phyloP scores from a whole-genome alignment of 345 rosid genomes.

The Sonneratia alba region DNA sequence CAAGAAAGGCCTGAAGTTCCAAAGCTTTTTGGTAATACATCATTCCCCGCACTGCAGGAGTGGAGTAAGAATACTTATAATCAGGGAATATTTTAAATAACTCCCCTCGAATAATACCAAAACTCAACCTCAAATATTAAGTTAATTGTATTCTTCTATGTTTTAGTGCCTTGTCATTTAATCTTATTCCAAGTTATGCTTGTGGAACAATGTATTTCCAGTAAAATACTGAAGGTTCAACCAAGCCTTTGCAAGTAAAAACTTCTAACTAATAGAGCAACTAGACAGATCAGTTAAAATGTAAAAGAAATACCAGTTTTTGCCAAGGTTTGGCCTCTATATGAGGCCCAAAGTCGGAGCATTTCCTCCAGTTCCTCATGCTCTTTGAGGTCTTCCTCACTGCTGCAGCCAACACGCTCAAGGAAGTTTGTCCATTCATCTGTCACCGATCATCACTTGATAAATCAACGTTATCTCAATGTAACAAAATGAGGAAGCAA shows the following conservation, averaged over 20 bases:
- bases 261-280: neutral
- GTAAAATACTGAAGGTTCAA: neutral
- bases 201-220: too few relatives aligned
- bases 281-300: too few relatives aligned
- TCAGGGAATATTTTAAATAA: neutral
- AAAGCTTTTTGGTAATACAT: slow-evolving; percentile 96
- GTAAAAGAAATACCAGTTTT: slow-evolving; percentile 59
- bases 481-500: neutral
- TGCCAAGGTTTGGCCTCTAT: slow-evolving; percentile 92
- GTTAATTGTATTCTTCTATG: neutral
- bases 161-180: neutral
- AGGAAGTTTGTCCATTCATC: slow-evolving; percentile 98
- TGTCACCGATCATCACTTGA: slow-evolving; percentile 11
- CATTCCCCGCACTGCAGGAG: slow-evolving; percentile 89
- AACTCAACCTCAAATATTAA: neutral
- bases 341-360: slow-evolving; percentile 96
- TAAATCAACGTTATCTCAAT: neutral
- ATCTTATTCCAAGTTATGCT: too few relatives aligned
- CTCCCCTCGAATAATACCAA: neutral
- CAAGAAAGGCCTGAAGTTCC: slow-evolving; percentile 99
- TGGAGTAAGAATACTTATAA: slow-evolving; percentile 4
- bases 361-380: slow-evolving; percentile 53
- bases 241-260: neutral
- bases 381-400: slow-evolving; percentile 64
- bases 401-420: slow-evolving; percentile 45